Base-by-base conservation (phyloP, 179 eudicot species). In the Heliamphora pulchella region DNA sequence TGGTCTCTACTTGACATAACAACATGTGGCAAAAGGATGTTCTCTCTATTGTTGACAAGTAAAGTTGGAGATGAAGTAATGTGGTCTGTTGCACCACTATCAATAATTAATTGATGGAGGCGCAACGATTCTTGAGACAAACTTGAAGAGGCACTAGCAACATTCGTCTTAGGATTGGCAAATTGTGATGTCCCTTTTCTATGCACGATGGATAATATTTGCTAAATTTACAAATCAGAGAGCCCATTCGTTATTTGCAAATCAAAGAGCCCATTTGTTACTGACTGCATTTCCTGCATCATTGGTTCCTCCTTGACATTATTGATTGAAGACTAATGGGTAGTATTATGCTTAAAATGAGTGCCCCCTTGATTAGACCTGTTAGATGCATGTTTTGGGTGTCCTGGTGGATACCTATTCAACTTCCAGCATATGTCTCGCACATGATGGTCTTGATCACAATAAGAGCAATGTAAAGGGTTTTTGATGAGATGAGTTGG, bases 321-420 rank as follows among this genome's bases (percentile, higher is more conserved):
- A 47, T 71, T 71, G 17, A 44, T 10, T 71, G 54, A 71, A 71
- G 74, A 71, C 15, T 13, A 53, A 44, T 71, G 51, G 74, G n/a
- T 44, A 47, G 43, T 71, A 53, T 43, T 43, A 17, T 44, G 74
- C 53, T 71, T 71, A 17, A 6, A 44, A 47, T 17, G 53, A 71
- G 51, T 71, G 51, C 39, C 13, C 15, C 74, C 74, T 71, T 31
- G 31, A 31, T 31, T 31, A 31, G 31, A 31, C 31, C 31, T 31
- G 31, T 31, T 31, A 0, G 31, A 31, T 31, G 31, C 31, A 31
- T 31, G 31, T 31, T 31, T 31, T 31, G 31, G 31, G 31, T 31
- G 31, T 71, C 54, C 54, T 71, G 51, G 74, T 43, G 53, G 53
- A 48, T 71, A 71, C n/a, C 74, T 53, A 71, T 31, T 31, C 31